Evolutionary conservation across 768 basidiomycete species (phyloP).

Genomic region (Leccinum incarnatum): DNA sequence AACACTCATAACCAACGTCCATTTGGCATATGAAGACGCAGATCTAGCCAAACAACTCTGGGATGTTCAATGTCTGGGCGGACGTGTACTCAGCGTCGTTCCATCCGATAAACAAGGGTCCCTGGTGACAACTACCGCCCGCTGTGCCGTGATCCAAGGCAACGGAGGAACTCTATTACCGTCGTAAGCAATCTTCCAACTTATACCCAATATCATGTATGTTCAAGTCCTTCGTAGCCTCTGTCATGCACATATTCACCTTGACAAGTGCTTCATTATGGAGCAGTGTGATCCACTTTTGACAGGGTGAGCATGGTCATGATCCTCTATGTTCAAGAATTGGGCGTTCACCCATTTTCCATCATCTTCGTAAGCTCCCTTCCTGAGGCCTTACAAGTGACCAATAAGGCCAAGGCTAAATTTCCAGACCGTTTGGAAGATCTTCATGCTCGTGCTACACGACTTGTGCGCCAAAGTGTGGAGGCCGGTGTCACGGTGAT

Average conservation of each 20-base stretch:
- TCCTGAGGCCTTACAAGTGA: slow-evolving; percentile 52
- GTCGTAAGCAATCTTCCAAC: slow-evolving; percentile 22
- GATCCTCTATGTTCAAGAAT: background rate
- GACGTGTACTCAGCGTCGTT: slow-evolving; percentile 26
- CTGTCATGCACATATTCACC: slow-evolving; percentile 64
- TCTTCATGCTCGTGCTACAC: slow-evolving; percentile 49
- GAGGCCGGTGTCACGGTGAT: slow-evolving; percentile 62
- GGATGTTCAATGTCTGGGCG: slow-evolving; percentile 31
- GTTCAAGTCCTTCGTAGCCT: slow-evolving; percentile 29
- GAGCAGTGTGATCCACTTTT: slow-evolving; percentile 50
- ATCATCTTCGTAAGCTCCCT: slow-evolving; percentile 42
- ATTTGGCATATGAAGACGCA: slow-evolving; percentile 29
- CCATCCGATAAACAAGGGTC: slow-evolving; percentile 10
- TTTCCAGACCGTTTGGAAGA: slow-evolving; percentile 46
- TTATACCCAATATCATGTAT: slow-evolving; percentile 16
- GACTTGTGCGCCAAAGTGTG: slow-evolving; percentile 55
- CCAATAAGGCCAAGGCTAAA: slow-evolving; percentile 47
- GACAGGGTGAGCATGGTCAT: slow-evolving; percentile 43
- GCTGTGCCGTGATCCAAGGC: slow-evolving; percentile 19
- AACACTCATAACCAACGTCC: slow-evolving; percentile 27
- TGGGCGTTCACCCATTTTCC: slow-evolving; percentile 3
- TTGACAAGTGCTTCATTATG: slow-evolving; percentile 69
- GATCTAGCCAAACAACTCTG: slow-evolving; percentile 28
- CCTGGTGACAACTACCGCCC: background rate
- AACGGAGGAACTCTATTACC: slow-evolving; percentile 32